Evolutionary conservation across 83 land plant species (phyloP), one percentile per base, ranked within the genome.

Genomic region (Isoetes engelmannii): DNA sequence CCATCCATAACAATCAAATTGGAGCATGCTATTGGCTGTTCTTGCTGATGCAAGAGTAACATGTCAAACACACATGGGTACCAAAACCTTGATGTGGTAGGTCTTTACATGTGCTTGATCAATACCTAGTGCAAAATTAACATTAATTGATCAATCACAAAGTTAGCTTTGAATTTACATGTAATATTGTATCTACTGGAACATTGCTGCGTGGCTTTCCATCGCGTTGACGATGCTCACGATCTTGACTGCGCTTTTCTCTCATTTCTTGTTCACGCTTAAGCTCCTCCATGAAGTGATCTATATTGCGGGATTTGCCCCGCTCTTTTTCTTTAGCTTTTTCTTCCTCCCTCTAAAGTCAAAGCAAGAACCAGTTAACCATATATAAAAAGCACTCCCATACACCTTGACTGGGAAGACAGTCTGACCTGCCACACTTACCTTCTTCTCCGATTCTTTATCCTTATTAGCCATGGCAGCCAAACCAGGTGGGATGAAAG

Each of bases 241-340:
- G 86, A 44, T 94, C 99, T 62, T 89, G 97, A 76, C 76, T 86
- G 13, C 99, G 81, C 65, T 83, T 91, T 75, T 91, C 99, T 67
- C 99, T 83, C 83, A 89, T 50, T 68, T 95, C 99, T 74, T 95
- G 99, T 70, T 91, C 99, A 51, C 76, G 80, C 81, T 91, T 95
- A 61, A 95, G 74, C 83, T 95, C 99, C 77, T 95, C 99, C 93
- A 95, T 86, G 50, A 95, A 95, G 69, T 95, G 74, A 78, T 95
- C 99, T 43, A 95, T 95, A 70, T 85, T 89, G 44, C 99, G 79
- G 61, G 87, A 56, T 63, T 85, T 91, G 4, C 86, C 93, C 20
- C 86, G 95, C 8, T 94, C 99, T 69, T 79, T 90, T 48, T 91
- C 97, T 79, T 77, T 94, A 13, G 84, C 84, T 64, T 82, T 91